Conservation (phyloP, 2,329 filamentous ascomycete genomes). For the Penicillium olsonii region DNA sequence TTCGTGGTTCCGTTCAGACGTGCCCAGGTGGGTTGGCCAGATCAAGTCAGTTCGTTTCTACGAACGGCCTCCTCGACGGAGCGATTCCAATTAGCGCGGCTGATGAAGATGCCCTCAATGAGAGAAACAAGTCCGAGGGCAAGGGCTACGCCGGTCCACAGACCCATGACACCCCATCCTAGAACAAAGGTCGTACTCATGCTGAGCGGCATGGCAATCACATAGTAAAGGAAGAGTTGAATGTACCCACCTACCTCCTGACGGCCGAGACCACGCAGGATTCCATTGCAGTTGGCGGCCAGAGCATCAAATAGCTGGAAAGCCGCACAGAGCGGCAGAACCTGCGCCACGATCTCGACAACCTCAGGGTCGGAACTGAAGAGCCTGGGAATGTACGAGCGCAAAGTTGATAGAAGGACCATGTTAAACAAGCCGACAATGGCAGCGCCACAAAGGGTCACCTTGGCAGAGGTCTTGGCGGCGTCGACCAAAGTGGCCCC, state of each 20-base stretch:
- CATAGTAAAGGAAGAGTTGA: conserved; percentile 84
- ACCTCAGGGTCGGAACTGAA: conserved; percentile 76
- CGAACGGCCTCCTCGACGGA: conserved; percentile 62
- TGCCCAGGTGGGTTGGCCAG: background rate
- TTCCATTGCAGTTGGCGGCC: conserved; percentile 76
- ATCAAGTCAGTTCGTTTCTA: conserved; percentile 49
- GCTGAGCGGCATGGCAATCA: conserved; percentile 79
- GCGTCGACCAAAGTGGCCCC: conserved; percentile 80
- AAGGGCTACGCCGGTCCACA: conserved; percentile 78
- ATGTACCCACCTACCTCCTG: conserved; percentile 90
- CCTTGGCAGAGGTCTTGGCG: conserved; percentile 76
- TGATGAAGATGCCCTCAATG: conserved; percentile 61
- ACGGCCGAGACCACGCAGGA: conserved; percentile 82
- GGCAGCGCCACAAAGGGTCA: conserved; percentile 67
- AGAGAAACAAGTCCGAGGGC: conserved; percentile 62
- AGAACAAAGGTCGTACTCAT: conserved; percentile 76
- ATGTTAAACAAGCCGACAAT: conserved; percentile 80
- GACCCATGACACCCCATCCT: conserved; percentile 72
- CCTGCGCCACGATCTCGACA: conserved; percentile 64
- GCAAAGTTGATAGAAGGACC: conserved; percentile 65
- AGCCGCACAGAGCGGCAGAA: conserved; percentile 78
- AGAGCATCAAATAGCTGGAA: conserved; percentile 90
- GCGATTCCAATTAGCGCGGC: conserved; percentile 55
- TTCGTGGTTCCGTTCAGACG: conserved; percentile 1
- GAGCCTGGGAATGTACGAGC: conserved; percentile 72